Evolutionary conservation across 345 rosid genomes (phyloP).

Genomic region (Syzygium grande): DNA sequence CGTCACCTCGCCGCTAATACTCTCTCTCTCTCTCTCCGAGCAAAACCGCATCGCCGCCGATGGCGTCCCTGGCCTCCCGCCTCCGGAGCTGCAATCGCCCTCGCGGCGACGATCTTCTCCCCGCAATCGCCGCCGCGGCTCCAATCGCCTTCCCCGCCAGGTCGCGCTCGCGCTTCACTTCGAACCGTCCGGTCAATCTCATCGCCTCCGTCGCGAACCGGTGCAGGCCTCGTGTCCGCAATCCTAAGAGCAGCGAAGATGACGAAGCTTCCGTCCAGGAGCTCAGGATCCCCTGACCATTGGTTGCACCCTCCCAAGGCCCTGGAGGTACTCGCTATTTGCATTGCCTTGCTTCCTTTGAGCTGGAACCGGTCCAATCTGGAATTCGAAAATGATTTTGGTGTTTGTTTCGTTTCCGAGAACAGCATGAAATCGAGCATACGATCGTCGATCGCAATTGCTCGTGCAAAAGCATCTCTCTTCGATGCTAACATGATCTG

Average conservation of each 20-base stretch:
- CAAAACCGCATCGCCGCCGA: background rate
- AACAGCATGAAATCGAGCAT: background rate
- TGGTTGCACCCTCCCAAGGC: slow-evolving; percentile 74
- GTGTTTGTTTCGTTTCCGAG: background rate
- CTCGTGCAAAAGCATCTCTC: background rate
- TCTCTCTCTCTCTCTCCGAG: background rate
- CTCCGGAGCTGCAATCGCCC: background rate
- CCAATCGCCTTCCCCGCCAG: background rate
- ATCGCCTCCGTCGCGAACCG: background rate
- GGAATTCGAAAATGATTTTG: background rate
- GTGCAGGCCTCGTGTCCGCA: slow-evolving; percentile 2
- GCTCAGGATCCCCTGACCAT: slow-evolving; percentile 50
- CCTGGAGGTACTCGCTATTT: slow-evolving; percentile 39
- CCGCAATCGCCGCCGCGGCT: background rate
- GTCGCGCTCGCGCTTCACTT: background rate
- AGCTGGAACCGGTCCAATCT: background rate
- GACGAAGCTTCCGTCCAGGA: slow-evolving; percentile 39
- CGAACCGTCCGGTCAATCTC: background rate
- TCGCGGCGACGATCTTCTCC: background rate
- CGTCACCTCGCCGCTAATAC: background rate
- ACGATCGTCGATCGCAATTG: background rate
- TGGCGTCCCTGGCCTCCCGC: background rate
- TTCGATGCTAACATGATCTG: background rate
- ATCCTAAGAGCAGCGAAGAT: slow-evolving; percentile 7
- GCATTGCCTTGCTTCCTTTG: too few species aligned